Evolutionary conservation across 2,329 filamentous ascomycete genomes (phyloP), one percentile per base, ranked within the genome.

Genomic region (Arthrobotrys sinensis): DNA sequence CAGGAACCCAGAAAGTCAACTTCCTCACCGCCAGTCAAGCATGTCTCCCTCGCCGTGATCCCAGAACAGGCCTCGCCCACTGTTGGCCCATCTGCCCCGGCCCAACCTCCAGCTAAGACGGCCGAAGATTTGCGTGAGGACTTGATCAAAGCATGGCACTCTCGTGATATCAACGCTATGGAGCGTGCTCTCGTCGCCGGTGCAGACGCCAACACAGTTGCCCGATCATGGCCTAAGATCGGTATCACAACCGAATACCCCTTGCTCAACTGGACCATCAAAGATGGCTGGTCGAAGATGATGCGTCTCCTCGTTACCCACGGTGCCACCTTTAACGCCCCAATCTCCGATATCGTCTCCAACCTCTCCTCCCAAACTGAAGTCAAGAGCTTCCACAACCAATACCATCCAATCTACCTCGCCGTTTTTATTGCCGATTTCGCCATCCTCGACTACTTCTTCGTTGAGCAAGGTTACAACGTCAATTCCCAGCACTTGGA

Each of bases 191-290:
- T 78, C 34, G 28, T 72, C 16, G 75, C 67, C n/a, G 75, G 75
- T 40, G 75, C 75, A 16, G 62, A 78, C 45, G 67, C 75, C 21
- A 78, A 78, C 62, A 66, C 75, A 40, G 67, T 78, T 32, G 67
- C 75, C 16, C 75, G 75, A 16, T 78, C 75, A 12, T 78, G 75
- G 75, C 75, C 75, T 36, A 78, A 78, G 75, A 78, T 71, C 38
- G 75, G 75, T 21, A 64, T 67, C 11, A 72, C 67, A 7, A 78
- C 75, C n/a, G 75, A 78, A 45, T 78, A 78, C 32, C 75, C 75
- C n/a, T 48, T 78, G 10, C 75, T 78, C 53, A 78, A 78, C 75
- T 78, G 75, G 75, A 78, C 75, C 24, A 78, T 78, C 38, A 78
- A 78, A 43, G 75, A 78, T 53, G 75, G 75, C 16, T 78, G 75